A percentile compares a stretch with the other conserved stretches of the same genome.
These are phyloP conservation scores for Phaeodactylum tricornutum DNA, from an alignment of 108 stramenopile species.

Conservation along the genomic window DNA sequence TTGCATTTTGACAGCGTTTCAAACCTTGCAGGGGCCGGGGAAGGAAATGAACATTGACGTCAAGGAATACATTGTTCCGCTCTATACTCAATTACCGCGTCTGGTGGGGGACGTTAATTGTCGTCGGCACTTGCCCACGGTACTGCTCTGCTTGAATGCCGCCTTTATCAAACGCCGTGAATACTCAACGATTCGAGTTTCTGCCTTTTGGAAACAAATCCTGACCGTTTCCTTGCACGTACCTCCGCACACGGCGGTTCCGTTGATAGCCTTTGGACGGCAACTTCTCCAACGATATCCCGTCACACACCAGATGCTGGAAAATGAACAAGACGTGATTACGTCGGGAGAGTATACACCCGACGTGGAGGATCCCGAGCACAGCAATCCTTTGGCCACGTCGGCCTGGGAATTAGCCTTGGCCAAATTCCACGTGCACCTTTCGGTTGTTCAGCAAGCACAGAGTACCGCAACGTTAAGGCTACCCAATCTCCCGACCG, in stretches of 20 bases:
- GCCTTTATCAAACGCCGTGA: constrained; percentile 75
- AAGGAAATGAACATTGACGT: constrained; percentile 71
- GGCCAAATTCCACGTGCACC: constrained; percentile 59
- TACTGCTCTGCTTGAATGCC: constrained; percentile 54
- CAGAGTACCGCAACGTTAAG: constrained; percentile 33
- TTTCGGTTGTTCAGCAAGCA: constrained; percentile 42
- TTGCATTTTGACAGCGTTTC: constrained; percentile 71
- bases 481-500: constrained; percentile 58
- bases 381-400: constrained; percentile 69
- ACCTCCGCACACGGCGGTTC: constrained; percentile 51
- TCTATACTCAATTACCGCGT: constrained; percentile 59
- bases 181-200: constrained; percentile 56
- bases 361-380: constrained; percentile 69
- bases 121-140: constrained; percentile 20
- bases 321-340: constrained; percentile 78
- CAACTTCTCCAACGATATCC: constrained; percentile 66
- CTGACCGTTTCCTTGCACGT: constrained; percentile 53
- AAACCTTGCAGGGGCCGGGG: constrained; percentile 79
- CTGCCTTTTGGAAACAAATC: constrained; percentile 72
- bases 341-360: constrained; percentile 62
- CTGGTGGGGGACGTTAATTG: constrained; percentile 18
- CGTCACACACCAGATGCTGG: constrained; percentile 49
- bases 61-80: constrained; percentile 72
- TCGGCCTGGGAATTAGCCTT: constrained; percentile 72
- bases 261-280: constrained; percentile 65